phyloP scores from a whole-genome alignment of 306 rosid genomes.

The Begonia loranthoides region DNA sequence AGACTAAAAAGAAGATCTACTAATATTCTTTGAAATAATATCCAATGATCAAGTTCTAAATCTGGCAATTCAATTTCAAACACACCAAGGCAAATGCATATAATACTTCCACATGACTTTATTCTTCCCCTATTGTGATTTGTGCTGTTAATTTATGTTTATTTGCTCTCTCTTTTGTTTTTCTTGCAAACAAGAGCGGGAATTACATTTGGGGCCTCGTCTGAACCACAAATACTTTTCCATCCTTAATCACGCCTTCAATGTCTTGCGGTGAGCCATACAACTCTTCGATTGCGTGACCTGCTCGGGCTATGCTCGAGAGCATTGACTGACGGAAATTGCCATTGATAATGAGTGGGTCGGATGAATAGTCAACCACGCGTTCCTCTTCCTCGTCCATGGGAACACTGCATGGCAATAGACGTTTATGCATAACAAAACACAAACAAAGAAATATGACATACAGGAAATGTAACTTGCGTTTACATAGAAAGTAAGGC shows the following conservation, averaged over 20 bases:
- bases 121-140: no score
- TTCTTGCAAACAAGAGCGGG: background rate
- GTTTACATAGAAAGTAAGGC: no score
- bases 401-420: conserved; percentile 47
- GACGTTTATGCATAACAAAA: conserved; percentile 8
- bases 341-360: conserved; percentile 45
- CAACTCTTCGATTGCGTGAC: conserved; percentile 69
- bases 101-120: no score
- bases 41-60: no score
- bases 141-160: background rate
- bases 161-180: background rate
- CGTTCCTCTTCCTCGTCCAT: conserved; percentile 83
- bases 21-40: no score
- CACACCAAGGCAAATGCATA: no score
- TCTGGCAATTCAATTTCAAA: no score
- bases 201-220: conserved; percentile 94
- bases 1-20: no score
- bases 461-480: background rate
- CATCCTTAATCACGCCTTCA: conserved; percentile 89
- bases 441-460: background rate
- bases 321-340: conserved; percentile 59
- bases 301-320: conserved; percentile 82
- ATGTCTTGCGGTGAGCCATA: conserved; percentile 92
- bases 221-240: conserved; percentile 79
- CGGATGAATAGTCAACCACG: conserved; percentile 77